Conservation (phyloP, 805 yeast species). For the Lipomyces yamanashiensis region DNA sequence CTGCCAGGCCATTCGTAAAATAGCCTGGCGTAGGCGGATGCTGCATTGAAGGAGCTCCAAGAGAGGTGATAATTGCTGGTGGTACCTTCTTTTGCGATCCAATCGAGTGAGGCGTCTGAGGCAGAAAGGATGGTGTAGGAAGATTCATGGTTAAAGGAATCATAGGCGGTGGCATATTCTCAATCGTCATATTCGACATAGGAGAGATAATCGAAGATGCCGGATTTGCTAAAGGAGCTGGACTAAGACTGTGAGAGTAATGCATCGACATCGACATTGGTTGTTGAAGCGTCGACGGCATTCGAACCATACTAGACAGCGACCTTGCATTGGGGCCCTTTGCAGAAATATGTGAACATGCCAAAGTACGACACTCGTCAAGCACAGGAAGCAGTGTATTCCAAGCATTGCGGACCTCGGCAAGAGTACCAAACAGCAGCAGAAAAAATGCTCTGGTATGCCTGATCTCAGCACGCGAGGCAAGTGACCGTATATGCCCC, state of each 20-base stretch:
- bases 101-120: conserved; percentile 15
- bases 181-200: conserved; percentile 5
- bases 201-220: conserved; percentile 2
- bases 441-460: conserved; percentile 67
- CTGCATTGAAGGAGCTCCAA: conserved; percentile 2
- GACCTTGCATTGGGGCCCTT: neutral
- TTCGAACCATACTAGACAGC: neutral
- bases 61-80: conserved; percentile 13
- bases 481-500: conserved; percentile 54
- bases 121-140: conserved; percentile 22
- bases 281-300: conserved; percentile 1
- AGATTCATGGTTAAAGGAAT: conserved; percentile 12
- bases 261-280: no score
- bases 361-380: conserved; percentile 27
- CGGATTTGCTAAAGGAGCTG: neutral
- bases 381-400: conserved; percentile 47
- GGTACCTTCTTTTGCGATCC: conserved; percentile 14
- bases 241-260: neutral
- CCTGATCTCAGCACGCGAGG: conserved; percentile 64
- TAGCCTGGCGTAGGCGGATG: conserved; percentile 26
- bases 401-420: conserved; percentile 72
- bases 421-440: conserved; percentile 64
- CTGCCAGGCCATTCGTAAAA: conserved; percentile 1
- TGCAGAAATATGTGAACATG: neutral
- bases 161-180: conserved; percentile 21